phyloP scores from a whole-genome alignment of 2,329 filamentous ascomycete species.

The Colletotrichum destructivum region DNA sequence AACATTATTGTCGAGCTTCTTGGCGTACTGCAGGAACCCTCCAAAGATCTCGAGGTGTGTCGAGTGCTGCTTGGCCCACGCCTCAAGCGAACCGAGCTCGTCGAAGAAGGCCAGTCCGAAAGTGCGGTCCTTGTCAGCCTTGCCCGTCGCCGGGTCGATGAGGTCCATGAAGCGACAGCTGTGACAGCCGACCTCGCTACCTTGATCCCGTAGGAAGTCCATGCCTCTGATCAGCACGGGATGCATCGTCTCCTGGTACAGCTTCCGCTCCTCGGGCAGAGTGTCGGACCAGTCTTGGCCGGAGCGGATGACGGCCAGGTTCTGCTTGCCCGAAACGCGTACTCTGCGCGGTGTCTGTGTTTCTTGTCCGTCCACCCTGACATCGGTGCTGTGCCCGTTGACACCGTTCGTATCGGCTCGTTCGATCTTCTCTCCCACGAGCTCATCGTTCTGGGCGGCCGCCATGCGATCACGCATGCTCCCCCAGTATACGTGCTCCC shows the following conservation, averaged over 20 bases:
- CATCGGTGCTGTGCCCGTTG: not conserved
- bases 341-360: not conserved
- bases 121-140: constrained; percentile 51
- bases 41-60: constrained; percentile 60
- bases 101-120: constrained; percentile 61
- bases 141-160: constrained; percentile 47
- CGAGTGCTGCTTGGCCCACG: constrained; percentile 56
- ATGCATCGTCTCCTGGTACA: constrained; percentile 62
- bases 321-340: constrained; percentile 54
- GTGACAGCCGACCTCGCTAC: constrained; percentile 59
- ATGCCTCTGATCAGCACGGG: constrained; percentile 60
- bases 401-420: constrained; percentile 44
- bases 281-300: constrained; percentile 62
- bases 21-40: constrained; percentile 56
- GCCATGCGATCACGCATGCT: constrained; percentile 62
- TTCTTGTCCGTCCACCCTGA: not conserved
- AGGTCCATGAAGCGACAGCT: constrained; percentile 61
- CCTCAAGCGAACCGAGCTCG: constrained; percentile 56
- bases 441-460: constrained; percentile 53
- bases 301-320: constrained; percentile 60
- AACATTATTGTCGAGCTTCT: constrained; percentile 53
- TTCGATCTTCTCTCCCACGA: constrained; percentile 48
- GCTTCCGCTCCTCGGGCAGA: constrained; percentile 55
- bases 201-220: constrained; percentile 60
- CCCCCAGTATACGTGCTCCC: constrained; percentile 63